Evolutionary conservation across 768 basidiomycete genomes (phyloP).

Genomic region (Russula griseocarnosa): DNA sequence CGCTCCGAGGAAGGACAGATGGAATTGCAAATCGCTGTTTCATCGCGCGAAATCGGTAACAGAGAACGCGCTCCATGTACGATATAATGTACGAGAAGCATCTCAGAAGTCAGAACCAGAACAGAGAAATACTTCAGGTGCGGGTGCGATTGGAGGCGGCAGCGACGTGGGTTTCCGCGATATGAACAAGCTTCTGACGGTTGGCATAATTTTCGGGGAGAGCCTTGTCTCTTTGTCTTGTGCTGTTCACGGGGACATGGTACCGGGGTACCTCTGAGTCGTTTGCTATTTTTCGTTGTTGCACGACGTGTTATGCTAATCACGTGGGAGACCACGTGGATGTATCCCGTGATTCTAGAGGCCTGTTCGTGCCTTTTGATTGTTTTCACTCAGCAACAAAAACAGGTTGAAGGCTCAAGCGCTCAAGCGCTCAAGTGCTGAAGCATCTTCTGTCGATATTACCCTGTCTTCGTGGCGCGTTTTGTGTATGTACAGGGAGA

Average conservation of each 20-base stretch:
- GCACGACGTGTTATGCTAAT: background rate
- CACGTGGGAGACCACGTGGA: background rate
- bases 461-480: background rate
- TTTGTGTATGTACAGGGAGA: background rate
- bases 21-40: background rate
- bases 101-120: no score
- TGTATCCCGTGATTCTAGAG: no score
- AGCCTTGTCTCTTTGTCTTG: background rate
- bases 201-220: background rate
- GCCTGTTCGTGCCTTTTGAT: no score
- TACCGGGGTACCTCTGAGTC: no score
- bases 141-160: slow-evolving; percentile 20
- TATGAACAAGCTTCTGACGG: background rate
- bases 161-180: background rate
- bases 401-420: background rate
- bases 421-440: no score
- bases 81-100: slow-evolving; percentile 19
- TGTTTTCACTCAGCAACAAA: no score
- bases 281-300: background rate
- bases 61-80: background rate
- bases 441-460: no score
- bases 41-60: background rate
- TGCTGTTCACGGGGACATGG: background rate
- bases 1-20: slow-evolving; percentile 8
- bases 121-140: slow-evolving; percentile 9